Evolutionary conservation across 257 asterid genomes (phyloP).

Genomic region (Solanum boliviense): DNA sequence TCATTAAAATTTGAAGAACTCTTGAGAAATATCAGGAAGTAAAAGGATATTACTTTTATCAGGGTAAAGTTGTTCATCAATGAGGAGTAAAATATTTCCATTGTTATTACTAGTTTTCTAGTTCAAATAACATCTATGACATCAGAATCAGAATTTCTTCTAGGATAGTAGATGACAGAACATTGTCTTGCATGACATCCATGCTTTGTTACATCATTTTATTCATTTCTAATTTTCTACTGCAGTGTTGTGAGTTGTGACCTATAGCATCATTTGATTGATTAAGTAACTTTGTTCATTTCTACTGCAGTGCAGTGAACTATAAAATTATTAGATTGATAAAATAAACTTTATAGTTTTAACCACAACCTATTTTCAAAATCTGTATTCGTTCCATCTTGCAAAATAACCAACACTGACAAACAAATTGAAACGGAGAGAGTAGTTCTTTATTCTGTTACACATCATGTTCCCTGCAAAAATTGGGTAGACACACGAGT

Average conservation of each 20-base stretch:
- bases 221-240: background rate
- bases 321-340: background rate
- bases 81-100: background rate
- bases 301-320: background rate
- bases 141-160: slow-evolving; percentile 3
- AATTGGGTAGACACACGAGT: slow-evolving; percentile 36
- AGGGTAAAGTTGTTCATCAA: background rate
- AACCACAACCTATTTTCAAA: background rate
- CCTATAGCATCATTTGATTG: background rate
- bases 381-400: background rate
- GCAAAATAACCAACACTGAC: background rate
- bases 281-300: background rate
- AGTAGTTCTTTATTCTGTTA: slow-evolving; percentile 11
- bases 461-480: slow-evolving; percentile 15
- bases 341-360: background rate
- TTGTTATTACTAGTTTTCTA: background rate
- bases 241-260: background rate
- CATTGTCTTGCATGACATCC: slow-evolving; percentile 25
- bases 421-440: background rate
- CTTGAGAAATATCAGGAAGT: background rate
- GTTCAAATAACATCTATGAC: background rate
- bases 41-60: background rate
- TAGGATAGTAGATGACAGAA: slow-evolving; percentile 6
- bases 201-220: background rate
- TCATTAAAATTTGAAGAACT: background rate